Conservation (phyloP, 805 yeast genomes). For the Lachancea kluyveri region DNA sequence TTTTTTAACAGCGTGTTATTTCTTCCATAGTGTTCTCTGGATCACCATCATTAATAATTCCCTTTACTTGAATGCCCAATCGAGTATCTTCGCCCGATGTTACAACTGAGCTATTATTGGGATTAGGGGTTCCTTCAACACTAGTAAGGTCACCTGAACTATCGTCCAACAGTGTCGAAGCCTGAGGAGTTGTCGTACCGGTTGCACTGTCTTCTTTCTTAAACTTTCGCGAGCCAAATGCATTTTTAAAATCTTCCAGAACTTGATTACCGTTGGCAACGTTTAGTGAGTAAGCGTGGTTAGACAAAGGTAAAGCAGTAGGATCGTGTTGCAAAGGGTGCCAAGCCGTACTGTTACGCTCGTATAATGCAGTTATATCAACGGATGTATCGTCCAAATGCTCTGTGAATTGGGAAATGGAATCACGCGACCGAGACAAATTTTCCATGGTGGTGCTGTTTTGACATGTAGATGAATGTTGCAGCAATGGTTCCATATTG, state of each 20-base stretch:
- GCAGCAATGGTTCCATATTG: slow-evolving; percentile 28
- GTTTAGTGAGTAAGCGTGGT: slow-evolving; percentile 14
- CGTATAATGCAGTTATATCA: slow-evolving; percentile 34
- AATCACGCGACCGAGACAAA: slow-evolving; percentile 26
- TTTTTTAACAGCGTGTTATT: too few species aligned
- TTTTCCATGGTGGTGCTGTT: slow-evolving; percentile 17
- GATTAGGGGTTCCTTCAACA: too few species aligned
- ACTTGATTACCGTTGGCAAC: slow-evolving; percentile 19
- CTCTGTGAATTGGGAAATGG: slow-evolving; percentile 16
- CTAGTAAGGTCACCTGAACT: too few species aligned
- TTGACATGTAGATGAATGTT: slow-evolving; percentile 11
- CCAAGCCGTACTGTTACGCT: slow-evolving; percentile 22
- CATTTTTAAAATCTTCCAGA: slow-evolving; percentile 19
- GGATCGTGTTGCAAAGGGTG: slow-evolving; percentile 20
- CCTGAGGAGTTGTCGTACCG: too few species aligned
- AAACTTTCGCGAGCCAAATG: too few species aligned
- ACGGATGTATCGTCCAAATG: slow-evolving; percentile 28
- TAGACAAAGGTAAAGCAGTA: slow-evolving; percentile 12
- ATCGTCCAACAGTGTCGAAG: too few species aligned
- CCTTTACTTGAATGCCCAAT: too few species aligned
- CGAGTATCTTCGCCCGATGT: too few species aligned
- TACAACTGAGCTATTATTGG: too few species aligned
- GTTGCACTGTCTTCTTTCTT: too few species aligned
- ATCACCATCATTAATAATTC: too few species aligned
- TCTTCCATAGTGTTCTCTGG: too few species aligned